phyloP scores from a whole-genome alignment of 2,329 filamentous ascomycete species.

The Clarireedia paspali region DNA sequence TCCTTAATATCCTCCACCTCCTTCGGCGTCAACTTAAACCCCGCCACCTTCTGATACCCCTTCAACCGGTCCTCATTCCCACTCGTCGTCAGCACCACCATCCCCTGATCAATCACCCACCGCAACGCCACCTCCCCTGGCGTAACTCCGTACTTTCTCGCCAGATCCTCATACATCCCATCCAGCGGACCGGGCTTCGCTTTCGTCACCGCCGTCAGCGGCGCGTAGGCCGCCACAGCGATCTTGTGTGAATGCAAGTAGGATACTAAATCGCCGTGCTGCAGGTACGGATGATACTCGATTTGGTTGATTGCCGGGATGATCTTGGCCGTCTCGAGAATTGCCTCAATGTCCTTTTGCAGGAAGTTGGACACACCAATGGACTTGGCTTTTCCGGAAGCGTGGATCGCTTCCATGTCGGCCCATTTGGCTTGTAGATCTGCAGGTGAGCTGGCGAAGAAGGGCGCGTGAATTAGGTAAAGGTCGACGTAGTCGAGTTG shows the following conservation, averaged over 20 bases:
- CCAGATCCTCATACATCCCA: conserved; percentile 40
- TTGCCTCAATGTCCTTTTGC: conserved; percentile 44
- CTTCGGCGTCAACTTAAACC: conserved; percentile 50
- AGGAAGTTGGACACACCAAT: conserved; percentile 77
- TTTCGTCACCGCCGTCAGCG: conserved; percentile 44
- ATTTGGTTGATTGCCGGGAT: conserved; percentile 71
- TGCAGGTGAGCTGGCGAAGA: conserved; percentile 38
- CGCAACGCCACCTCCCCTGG: conserved; percentile 49
- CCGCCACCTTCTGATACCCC: conserved; percentile 42
- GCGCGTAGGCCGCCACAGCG: conserved; percentile 46
- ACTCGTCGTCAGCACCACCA: conserved; percentile 53
- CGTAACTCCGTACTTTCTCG: conserved; percentile 50
- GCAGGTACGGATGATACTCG: conserved; percentile 70
- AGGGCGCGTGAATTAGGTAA: conserved; percentile 57
- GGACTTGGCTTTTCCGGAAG: conserved; percentile 55
- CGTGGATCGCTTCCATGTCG: conserved; percentile 57
- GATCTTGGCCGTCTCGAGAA: conserved; percentile 52
- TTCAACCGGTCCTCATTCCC: conserved; percentile 49
- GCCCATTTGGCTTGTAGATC: conserved; percentile 53
- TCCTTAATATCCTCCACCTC: conserved; percentile 51
- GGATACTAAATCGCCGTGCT: conserved; percentile 51
- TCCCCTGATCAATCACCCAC: conserved; percentile 53
- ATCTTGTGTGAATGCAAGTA: conserved; percentile 53
- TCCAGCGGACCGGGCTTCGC: conserved; percentile 48
- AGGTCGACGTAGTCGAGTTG: conserved; percentile 64